Evolutionary conservation across 148 eudicot genomes (phyloP).

Genomic region (Rhododendron simsii): DNA sequence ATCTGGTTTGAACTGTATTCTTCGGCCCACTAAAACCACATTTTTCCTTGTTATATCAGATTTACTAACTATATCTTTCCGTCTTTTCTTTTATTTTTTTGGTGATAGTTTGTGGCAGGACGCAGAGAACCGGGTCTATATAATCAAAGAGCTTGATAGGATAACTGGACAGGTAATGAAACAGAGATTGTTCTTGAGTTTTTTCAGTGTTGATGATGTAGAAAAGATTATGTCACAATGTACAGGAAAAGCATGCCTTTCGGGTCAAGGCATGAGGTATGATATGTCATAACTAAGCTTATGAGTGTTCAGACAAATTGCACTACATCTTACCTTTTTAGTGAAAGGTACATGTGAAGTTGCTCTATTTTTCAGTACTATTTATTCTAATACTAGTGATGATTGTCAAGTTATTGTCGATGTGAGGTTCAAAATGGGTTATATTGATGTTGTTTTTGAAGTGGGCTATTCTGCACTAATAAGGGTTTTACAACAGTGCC

Average conservation of each 20-base stretch:
- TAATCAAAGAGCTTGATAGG: slow-evolving; percentile 73
- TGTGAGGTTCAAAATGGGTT: neutral
- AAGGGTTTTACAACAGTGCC: neutral
- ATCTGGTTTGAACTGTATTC: neutral
- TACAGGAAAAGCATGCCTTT: neutral
- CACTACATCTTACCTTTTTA: neutral
- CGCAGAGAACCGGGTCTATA: slow-evolving; percentile 66
- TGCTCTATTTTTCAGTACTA: neutral
- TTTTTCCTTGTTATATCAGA: neutral
- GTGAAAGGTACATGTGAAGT: neutral
- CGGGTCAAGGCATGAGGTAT: neutral
- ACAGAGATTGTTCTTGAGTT: neutral
- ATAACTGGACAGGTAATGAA: slow-evolving; percentile 67
- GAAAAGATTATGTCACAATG: neutral
- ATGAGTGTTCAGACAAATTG: too few relatives aligned
- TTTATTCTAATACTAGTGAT: neutral
- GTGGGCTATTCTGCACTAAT: neutral
- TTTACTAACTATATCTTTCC: slow-evolving; percentile 5
- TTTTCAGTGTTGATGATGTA: neutral
- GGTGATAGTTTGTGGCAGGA: slow-evolving; percentile 78
- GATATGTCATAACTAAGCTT: neutral
- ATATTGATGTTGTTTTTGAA: neutral
- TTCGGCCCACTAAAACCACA: neutral
- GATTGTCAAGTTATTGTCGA: neutral
- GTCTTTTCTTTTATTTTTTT: slow-evolving; percentile 2